These are phyloP conservation scores for Cercospora beticola DNA, from an alignment of 2,329 filamentous ascomycete species.

Conservation along the genomic window DNA sequence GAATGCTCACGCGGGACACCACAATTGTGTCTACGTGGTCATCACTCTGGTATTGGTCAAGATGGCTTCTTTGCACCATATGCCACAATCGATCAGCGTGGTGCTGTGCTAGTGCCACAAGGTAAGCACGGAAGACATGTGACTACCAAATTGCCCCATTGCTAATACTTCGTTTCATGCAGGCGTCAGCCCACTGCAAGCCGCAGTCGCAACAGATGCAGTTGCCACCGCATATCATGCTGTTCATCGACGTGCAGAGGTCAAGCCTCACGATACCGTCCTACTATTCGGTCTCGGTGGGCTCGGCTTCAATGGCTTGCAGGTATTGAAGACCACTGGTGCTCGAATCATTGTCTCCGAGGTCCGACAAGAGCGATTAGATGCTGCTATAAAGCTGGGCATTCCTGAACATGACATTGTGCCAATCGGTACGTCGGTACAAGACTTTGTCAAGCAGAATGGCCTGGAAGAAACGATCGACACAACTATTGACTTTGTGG, in stretches of 20 bases:
- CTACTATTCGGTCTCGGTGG: background rate
- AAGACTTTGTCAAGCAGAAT: background rate
- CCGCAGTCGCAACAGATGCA: background rate
- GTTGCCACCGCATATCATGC: background rate
- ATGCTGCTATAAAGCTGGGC: background rate
- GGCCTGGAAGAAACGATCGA: slow-evolving; percentile 18
- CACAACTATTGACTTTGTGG: slow-evolving; percentile 21
- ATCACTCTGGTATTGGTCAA: background rate
- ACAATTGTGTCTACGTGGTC: background rate
- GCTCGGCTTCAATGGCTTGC: background rate
- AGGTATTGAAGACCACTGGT: background rate
- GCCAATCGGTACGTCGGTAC: background rate
- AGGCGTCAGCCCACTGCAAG: background rate
- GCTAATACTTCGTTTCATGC: background rate
- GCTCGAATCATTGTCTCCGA: background rate
- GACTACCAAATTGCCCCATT: no score
- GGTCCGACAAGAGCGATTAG: background rate
- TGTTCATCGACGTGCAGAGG: background rate
- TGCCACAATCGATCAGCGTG: background rate
- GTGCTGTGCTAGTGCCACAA: background rate
- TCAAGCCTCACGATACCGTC: background rate
- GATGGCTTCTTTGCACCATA: background rate
- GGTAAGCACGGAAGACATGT: background rate
- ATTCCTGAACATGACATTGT: background rate
- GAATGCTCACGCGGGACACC: background rate